phyloP scores from a whole-genome alignment of 2,329 filamentous ascomycete species.

The Pseudocercospora macadamiae region DNA sequence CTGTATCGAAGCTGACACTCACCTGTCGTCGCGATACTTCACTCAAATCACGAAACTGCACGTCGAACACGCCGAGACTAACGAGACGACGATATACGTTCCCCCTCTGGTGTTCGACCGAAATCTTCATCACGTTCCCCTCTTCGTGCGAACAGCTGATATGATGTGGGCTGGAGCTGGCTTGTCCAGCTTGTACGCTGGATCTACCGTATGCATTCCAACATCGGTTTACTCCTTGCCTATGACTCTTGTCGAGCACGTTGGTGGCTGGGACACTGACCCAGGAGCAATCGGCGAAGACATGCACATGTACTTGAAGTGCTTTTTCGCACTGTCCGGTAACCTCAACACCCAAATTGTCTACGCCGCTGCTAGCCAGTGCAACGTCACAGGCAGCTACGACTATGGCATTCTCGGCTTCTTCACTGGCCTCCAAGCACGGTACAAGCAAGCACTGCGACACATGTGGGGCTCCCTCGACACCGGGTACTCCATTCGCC shows the following conservation, averaged over 20 bases:
- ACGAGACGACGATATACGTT: slow-evolving; percentile 66
- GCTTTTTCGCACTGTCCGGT: slow-evolving; percentile 73
- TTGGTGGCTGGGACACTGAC: slow-evolving; percentile 73
- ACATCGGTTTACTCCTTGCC: slow-evolving; percentile 75
- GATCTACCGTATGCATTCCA: slow-evolving; percentile 67
- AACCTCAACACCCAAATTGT: slow-evolving; percentile 67
- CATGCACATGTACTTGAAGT: slow-evolving; percentile 77
- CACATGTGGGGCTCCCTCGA: slow-evolving; percentile 79
- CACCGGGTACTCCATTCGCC: slow-evolving; percentile 63
- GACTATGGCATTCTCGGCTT: slow-evolving; percentile 58
- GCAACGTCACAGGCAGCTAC: slow-evolving; percentile 65
- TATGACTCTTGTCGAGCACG: slow-evolving; percentile 66
- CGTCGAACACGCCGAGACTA: slow-evolving; percentile 60
- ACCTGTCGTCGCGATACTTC: slow-evolving; percentile 71
- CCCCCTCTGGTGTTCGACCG: slow-evolving; percentile 75
- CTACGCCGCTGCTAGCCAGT: slow-evolving; percentile 71
- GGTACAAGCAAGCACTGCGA: slow-evolving; percentile 71
- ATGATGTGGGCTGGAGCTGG: slow-evolving; percentile 73
- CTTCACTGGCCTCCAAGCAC: slow-evolving; percentile 62
- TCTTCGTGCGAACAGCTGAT: slow-evolving; percentile 71
- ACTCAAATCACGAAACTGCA: slow-evolving; percentile 67
- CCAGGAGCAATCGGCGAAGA: slow-evolving; percentile 75
- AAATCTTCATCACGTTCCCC: slow-evolving; percentile 69
- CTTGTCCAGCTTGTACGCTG: slow-evolving; percentile 67
- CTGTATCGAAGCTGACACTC: slow-evolving; percentile 63